Conservation (phyloP, 495 filamentous ascomycete genomes). For the Xylaria cubensis region DNA sequence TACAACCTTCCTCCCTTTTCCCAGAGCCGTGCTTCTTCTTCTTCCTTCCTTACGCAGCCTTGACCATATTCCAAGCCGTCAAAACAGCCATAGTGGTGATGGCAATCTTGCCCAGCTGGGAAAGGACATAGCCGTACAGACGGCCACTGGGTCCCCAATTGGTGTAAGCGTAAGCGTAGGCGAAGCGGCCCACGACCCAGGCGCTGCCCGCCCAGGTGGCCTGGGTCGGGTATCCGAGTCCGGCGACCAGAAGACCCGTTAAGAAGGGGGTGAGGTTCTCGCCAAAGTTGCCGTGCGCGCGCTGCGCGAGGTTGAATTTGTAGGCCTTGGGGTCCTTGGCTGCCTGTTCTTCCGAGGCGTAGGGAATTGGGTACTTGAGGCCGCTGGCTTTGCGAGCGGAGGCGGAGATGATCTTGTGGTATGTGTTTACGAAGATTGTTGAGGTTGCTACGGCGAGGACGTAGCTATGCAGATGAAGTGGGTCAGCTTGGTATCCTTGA, state of each 20-base stretch:
- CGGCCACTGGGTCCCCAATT: slow-evolving; percentile 46
- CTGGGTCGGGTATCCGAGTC: slow-evolving; percentile 62
- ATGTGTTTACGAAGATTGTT: slow-evolving; percentile 62
- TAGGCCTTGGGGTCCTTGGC: slow-evolving; percentile 60
- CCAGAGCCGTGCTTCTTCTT: background rate
- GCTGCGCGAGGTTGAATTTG: slow-evolving; percentile 66
- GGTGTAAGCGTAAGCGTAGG: slow-evolving; percentile 69
- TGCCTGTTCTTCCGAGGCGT: slow-evolving; percentile 64
- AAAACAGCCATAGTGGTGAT: slow-evolving; percentile 46
- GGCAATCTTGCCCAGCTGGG: slow-evolving; percentile 31
- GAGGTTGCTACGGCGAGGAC: slow-evolving; percentile 67
- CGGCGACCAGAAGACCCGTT: slow-evolving; percentile 60
- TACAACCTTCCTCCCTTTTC: background rate
- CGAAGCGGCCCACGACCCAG: slow-evolving; percentile 62
- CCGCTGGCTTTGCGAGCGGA: slow-evolving; percentile 58
- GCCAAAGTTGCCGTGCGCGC: slow-evolving; percentile 73
- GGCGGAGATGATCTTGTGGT: slow-evolving; percentile 56
- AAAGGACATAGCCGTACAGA: slow-evolving; percentile 31
- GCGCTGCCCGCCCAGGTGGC: slow-evolving; percentile 58
- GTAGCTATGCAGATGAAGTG: slow-evolving; percentile 39
- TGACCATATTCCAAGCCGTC: slow-evolving; percentile 38
- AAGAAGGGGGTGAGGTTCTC: slow-evolving; percentile 70
- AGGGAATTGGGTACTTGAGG: slow-evolving; percentile 69
- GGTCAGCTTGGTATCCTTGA: background rate
- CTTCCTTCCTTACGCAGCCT: slow-evolving; percentile 31